These are phyloP conservation scores for Nakazawaea wyomingensis DNA, from an alignment of 805 yeast genomes.

Conservation along the genomic window DNA sequence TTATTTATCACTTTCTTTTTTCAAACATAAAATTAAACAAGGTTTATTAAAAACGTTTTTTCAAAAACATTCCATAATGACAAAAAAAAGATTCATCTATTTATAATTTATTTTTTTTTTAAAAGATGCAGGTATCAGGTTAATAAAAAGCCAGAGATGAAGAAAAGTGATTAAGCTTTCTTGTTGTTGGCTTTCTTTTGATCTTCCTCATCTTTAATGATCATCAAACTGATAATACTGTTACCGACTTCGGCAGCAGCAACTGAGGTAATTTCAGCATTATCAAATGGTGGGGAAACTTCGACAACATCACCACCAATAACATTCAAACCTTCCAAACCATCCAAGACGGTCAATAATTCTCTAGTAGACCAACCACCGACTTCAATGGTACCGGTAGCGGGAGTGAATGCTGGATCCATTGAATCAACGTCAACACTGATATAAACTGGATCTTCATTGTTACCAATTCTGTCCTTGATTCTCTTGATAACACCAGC, in stretches of 20 bases:
- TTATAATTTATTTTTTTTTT: too few species aligned
- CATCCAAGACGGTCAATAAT: conserved; percentile 36
- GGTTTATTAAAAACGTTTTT: too few species aligned
- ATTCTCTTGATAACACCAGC: conserved; percentile 31
- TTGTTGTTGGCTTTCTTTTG: not conserved
- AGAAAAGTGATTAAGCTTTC: not conserved
- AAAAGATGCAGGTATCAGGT: too few species aligned
- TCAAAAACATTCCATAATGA: too few species aligned
- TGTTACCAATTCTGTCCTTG: conserved; percentile 29
- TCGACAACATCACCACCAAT: conserved; percentile 51
- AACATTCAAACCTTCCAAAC: conserved; percentile 38
- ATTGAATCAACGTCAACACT: conserved; percentile 46
- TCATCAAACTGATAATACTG: conserved; percentile 35
- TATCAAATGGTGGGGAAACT: conserved; percentile 37
- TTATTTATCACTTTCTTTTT: too few species aligned
- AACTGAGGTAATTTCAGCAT: conserved; percentile 31
- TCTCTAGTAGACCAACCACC: conserved; percentile 51
- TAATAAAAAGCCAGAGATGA: too few species aligned
- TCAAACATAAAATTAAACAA: too few species aligned
- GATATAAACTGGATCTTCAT: conserved; percentile 37
- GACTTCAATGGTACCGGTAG: conserved; percentile 48
- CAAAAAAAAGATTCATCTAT: too few species aligned
- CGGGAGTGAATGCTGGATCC: conserved; percentile 49
- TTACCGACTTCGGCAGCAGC: conserved; percentile 36
- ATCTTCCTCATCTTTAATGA: conserved; percentile 22